Conservation (phyloP, 768 basidiomycete genomes). For the Hemileccinum rubropunctum region DNA sequence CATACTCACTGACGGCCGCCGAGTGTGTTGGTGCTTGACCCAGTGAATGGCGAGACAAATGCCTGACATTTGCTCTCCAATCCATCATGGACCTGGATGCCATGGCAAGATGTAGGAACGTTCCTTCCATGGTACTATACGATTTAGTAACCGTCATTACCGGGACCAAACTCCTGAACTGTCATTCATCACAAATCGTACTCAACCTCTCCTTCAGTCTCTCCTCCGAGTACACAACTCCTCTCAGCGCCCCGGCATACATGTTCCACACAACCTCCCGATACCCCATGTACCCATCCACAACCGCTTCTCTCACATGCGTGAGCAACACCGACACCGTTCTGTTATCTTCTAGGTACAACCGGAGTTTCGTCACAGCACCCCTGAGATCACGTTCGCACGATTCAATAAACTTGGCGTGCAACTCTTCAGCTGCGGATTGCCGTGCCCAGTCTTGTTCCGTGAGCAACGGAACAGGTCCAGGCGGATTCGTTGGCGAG, state of each 20-base stretch:
- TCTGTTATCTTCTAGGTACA: conserved; percentile 80
- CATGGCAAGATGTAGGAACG: background rate
- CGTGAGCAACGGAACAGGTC: conserved; percentile 25
- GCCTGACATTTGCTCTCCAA: background rate
- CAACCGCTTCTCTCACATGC: conserved; percentile 72
- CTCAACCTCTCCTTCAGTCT: conserved; percentile 40
- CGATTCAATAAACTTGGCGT: conserved; percentile 52
- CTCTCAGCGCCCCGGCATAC: conserved; percentile 37
- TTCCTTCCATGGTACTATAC: no score
- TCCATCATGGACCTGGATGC: background rate
- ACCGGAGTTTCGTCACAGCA: conserved; percentile 54
- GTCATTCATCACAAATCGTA: conserved; percentile 33
- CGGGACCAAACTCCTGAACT: background rate
- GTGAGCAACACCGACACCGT: conserved; percentile 76
- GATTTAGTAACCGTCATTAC: background rate
- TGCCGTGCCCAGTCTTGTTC: conserved; percentile 52
- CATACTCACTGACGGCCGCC: background rate
- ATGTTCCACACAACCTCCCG: conserved; percentile 57
- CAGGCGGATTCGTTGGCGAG: conserved; percentile 17
- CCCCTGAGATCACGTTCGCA: conserved; percentile 56
- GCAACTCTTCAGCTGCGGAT: conserved; percentile 44
- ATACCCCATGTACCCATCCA: conserved; percentile 74
- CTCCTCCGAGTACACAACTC: conserved; percentile 33
- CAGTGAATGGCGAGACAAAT: no score
- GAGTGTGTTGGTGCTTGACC: background rate